Conservation (phyloP, 257 asterid species). For the Scutellaria galericulata region DNA sequence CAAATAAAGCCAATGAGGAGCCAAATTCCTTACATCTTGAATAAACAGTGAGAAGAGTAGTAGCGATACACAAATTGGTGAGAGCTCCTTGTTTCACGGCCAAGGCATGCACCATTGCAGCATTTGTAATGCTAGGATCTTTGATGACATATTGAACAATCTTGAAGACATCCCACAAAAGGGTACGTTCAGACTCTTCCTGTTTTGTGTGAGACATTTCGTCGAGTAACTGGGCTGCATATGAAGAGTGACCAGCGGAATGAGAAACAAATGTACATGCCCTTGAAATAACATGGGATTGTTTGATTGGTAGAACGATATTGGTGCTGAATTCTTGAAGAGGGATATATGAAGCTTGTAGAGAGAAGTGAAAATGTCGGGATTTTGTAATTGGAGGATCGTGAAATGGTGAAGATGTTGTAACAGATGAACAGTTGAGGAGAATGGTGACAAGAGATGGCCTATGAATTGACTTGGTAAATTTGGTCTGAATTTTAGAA, state of each 20-base stretch:
- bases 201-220: conserved; percentile 45
- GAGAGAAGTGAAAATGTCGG: background rate
- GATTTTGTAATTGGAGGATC: background rate
- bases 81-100: conserved; percentile 56
- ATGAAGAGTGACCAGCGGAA: conserved; percentile 21
- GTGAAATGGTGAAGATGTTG: background rate
- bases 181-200: conserved; percentile 29
- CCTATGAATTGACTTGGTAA: conserved; percentile 22
- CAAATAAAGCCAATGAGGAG: conserved; percentile 50
- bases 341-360: conserved; percentile 22
- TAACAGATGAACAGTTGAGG: conserved; percentile 19
- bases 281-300: conserved; percentile 19
- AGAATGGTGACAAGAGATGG: conserved; percentile 25
- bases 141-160: conserved; percentile 38
- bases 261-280: background rate
- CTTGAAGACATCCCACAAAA: conserved; percentile 44
- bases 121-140: conserved; percentile 36
- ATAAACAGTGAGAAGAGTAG: conserved; percentile 61
- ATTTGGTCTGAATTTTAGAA: conserved; percentile 36
- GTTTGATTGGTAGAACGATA: conserved; percentile 22
- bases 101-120: conserved; percentile 52
- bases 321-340: conserved; percentile 30
- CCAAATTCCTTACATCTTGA: conserved; percentile 51
- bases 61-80: conserved; percentile 45
- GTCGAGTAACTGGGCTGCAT: conserved; percentile 42